phyloP scores from a whole-genome alignment of 2,329 filamentous ascomycete species.

The Hirsutella rhossiliensis region DNA sequence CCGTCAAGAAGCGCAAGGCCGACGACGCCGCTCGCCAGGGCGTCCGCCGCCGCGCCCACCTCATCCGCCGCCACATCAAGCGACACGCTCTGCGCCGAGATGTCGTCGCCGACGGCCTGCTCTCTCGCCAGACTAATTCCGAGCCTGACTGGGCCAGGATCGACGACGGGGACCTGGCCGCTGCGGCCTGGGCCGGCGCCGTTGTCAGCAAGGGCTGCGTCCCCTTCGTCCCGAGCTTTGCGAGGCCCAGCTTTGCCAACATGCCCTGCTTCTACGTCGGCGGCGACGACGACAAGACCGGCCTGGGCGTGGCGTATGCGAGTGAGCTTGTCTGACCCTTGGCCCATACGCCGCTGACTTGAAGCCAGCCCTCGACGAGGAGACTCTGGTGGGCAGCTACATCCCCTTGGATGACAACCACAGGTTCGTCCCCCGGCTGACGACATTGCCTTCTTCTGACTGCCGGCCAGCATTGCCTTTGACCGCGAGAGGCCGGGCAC shows the following conservation, averaged over 20 bases:
- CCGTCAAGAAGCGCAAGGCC: slow-evolving; percentile 42
- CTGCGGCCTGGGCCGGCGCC: slow-evolving; percentile 25
- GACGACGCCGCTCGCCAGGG: slow-evolving; percentile 24
- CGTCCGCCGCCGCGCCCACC: slow-evolving; percentile 13
- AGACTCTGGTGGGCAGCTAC: slow-evolving; percentile 25
- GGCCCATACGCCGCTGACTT: too few species aligned
- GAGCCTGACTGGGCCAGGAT: slow-evolving; percentile 7
- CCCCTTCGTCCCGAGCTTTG: slow-evolving; percentile 18
- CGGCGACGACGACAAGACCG: slow-evolving; percentile 24
- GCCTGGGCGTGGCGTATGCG: slow-evolving; percentile 29
- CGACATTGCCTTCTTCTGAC: neutral
- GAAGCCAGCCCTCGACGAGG: slow-evolving; percentile 19
- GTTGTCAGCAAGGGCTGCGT: slow-evolving; percentile 27
- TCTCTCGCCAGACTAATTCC: slow-evolving; percentile 14
- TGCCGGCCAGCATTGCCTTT: slow-evolving; percentile 4
- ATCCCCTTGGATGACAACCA: slow-evolving; percentile 31
- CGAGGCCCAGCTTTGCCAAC: slow-evolving; percentile 15
- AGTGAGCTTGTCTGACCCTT: slow-evolving; percentile 31
- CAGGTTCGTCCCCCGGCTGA: slow-evolving; percentile 15
- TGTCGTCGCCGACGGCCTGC: slow-evolving; percentile 14
- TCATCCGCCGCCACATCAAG: slow-evolving; percentile 24
- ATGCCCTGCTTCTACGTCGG: slow-evolving; percentile 28
- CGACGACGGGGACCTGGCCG: slow-evolving; percentile 13
- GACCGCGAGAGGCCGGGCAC: slow-evolving; percentile 2
- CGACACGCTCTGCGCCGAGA: slow-evolving; percentile 23